Conservation (phyloP, 768 basidiomycete species). For the Pilatotrama ljubarskyi region DNA sequence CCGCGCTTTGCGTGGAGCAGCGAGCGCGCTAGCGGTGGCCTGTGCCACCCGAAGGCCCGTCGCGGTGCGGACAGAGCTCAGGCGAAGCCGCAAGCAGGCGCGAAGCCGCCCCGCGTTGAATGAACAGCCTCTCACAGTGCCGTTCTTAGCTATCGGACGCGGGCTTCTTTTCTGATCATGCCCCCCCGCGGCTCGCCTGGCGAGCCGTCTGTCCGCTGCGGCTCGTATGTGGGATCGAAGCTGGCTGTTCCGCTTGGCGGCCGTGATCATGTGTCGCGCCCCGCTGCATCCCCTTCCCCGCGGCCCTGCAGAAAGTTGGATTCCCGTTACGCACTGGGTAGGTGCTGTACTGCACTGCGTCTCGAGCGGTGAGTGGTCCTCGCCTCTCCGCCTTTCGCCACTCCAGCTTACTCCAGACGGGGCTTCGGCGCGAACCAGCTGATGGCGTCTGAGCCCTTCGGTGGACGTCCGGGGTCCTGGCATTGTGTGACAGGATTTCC, state of each 20-base stretch:
- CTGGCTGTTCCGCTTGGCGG: slow-evolving; percentile 10
- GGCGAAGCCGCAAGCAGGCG: slow-evolving; percentile 1
- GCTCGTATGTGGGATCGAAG: slow-evolving; percentile 9
- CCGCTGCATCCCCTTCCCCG: slow-evolving; percentile 10
- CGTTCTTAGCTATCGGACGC: slow-evolving; percentile 8
- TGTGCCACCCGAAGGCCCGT: background rate
- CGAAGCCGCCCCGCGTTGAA: background rate
- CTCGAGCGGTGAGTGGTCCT: slow-evolving; percentile 5
- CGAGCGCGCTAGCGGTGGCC: background rate
- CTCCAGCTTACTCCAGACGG: background rate
- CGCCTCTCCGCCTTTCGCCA: slow-evolving; percentile 7
- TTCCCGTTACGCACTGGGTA: slow-evolving; percentile 1
- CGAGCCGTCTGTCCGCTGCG: slow-evolving; percentile 2
- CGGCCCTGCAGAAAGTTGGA: background rate
- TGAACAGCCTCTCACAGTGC: slow-evolving; percentile 14
- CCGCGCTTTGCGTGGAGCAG: slow-evolving; percentile 3
- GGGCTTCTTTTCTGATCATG: slow-evolving; percentile 13
- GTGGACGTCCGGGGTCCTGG: slow-evolving; percentile 5
- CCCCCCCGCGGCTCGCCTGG: slow-evolving; percentile 4
- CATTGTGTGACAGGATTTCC: background rate
- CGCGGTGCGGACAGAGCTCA: slow-evolving; percentile 1
- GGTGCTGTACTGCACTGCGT: slow-evolving; percentile 2
- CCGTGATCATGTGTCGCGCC: slow-evolving; percentile 10
- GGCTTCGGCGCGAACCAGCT: slow-evolving; percentile 4
- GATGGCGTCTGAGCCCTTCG: background rate